Evolutionary conservation across 2,329 filamentous ascomycete genomes (phyloP), one percentile per base, ranked within the genome.

Genomic region (Phoma sp.): DNA sequence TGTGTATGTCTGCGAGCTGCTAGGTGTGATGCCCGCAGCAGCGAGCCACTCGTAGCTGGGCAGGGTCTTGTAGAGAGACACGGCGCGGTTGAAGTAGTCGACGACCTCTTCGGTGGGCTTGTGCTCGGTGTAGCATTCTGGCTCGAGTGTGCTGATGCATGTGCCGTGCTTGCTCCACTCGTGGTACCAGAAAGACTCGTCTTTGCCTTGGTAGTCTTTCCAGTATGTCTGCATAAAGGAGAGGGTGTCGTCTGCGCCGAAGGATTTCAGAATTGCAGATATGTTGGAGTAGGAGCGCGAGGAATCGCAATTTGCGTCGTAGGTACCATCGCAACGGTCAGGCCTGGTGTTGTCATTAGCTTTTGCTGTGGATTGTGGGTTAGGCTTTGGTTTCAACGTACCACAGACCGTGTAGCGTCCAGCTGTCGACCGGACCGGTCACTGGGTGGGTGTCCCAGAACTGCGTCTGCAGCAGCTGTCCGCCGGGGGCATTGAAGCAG

Each of bases 111-210:
- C 80, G 10, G 83, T 83, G 0, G 82, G 74, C 51, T 80, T 74
- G 65, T 84, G 82, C 51, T 82, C 76, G 33, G 78, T 77, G 76
- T 90, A 91, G 80, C 88, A 91, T 19, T 76, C 68, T 0, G 87
- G 83, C 2, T 86, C 76, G 40, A 91, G 82, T 0, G 88, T 91
- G 69, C 84, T 87, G 67, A 91, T 85, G 76, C 88, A 91, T 12
- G 88, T 90, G 29, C 89, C 88, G 71, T 91, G 88, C 72, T 89
- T 90, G 72, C 82, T 80, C 84, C 86, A 91, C 69, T 91, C 88
- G 74, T 89, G 86, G 64, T 84, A 80, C 88, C 88, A 91, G 65
- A 91, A 85, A 10, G 75, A 76, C 64, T 88, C 83, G 61, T 88
- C 84, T 37, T 86, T 75, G 51, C 87, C 88, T 43, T 82, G 70